Conservation (phyloP, 352 stramenopile genomes). For the Bremia lactucae region DNA sequence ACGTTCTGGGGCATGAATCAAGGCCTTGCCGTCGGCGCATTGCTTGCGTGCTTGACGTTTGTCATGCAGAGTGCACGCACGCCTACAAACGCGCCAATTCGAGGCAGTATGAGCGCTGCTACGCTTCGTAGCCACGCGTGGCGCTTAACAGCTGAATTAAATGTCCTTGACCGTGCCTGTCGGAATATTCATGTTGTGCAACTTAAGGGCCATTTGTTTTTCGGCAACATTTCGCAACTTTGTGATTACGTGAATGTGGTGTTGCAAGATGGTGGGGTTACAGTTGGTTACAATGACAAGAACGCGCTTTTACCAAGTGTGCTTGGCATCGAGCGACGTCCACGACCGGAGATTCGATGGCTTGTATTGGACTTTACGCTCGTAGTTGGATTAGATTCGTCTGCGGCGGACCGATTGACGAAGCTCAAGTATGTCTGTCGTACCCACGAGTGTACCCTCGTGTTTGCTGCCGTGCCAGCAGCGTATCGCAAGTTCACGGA, state of each 20-base stretch:
- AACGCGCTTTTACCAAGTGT: conserved; percentile 11
- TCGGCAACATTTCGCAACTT: conserved; percentile 86
- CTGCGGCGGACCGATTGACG: conserved; percentile 57
- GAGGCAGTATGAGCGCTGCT: conserved; percentile 86
- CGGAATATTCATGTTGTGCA: conserved; percentile 75
- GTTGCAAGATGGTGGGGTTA: conserved; percentile 35
- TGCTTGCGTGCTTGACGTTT: conserved; percentile 86
- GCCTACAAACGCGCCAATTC: conserved; percentile 80
- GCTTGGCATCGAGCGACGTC: conserved; percentile 12
- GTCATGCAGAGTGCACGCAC: conserved; percentile 79
- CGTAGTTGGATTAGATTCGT: conserved; percentile 87
- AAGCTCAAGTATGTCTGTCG: conserved; percentile 77
- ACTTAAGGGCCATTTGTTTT: conserved; percentile 78
- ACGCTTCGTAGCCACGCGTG: conserved; percentile 76
- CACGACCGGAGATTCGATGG: conserved; percentile 28
- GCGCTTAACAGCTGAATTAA: conserved; percentile 70
- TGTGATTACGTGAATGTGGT: conserved; percentile 80
- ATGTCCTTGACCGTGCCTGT: conserved; percentile 61
- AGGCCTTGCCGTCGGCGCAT: conserved; percentile 74
- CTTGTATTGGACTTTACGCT: conserved; percentile 89
- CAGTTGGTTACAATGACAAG: conserved; percentile 4
- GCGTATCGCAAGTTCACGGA: conserved; percentile 53
- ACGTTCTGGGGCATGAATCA: conserved; percentile 89
- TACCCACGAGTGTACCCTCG: conserved; percentile 46
- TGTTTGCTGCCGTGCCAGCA: conserved; percentile 55